Percentiles rank a stretch among this genome's conserved stretches.
Conservation (phyloP, 768 basidiomycete genomes). For the Royoungia palumana region DNA sequence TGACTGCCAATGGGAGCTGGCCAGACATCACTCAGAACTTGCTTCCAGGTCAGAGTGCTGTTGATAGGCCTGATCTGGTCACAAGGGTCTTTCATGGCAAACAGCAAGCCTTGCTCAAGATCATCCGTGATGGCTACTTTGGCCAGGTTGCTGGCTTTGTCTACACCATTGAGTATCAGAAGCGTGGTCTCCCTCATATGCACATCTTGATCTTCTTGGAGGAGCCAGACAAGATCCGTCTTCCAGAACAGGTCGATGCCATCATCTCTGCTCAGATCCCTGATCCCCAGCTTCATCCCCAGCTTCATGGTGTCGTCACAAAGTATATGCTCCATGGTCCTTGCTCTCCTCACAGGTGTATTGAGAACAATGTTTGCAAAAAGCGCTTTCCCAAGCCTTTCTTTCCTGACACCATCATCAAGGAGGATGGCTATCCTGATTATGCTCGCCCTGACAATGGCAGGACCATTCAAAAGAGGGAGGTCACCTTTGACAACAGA, state of each 20-base stretch:
- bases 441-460: constrained; percentile 38
- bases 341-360: constrained; percentile 31
- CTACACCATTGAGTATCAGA: constrained; percentile 58
- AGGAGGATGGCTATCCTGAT: constrained; percentile 39
- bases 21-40: constrained; percentile 40
- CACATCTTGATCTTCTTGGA: constrained; percentile 42
- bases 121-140: constrained; percentile 40
- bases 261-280: constrained; percentile 2
- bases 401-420: constrained; percentile 31
- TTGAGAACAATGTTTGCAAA: constrained; percentile 41
- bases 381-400: constrained; percentile 47
- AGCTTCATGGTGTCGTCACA: neutral
- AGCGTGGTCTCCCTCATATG: constrained; percentile 52
- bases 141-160: constrained; percentile 42
- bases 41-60: constrained; percentile 34
- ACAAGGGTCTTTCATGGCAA: constrained; percentile 45
- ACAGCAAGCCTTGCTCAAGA: constrained; percentile 33
- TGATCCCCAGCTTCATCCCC: neutral
- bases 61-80: constrained; percentile 48
- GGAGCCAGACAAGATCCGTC: constrained; percentile 14
- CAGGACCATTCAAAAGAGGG: constrained; percentile 17
- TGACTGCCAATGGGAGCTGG: constrained; percentile 54
- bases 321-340: constrained; percentile 48
- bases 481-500: constrained; percentile 32
- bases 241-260: constrained; percentile 1